Base-by-base conservation (phyloP, 169 alveolate genomes). In the Plasmodium gallinaceum region DNA sequence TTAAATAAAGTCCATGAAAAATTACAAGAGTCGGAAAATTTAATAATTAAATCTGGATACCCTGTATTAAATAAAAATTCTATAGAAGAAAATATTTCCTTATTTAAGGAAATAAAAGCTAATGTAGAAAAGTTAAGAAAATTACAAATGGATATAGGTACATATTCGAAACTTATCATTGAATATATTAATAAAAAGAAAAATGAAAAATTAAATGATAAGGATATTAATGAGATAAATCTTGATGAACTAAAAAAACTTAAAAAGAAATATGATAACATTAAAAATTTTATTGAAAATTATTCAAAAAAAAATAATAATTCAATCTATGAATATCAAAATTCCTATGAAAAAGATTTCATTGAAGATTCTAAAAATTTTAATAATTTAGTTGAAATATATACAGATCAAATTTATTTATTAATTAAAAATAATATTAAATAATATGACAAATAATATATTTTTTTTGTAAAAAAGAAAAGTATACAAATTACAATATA, bases 321-420 rank as follows among this genome's bases (percentile, higher is more conserved):
- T 6, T 64, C 78, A 4, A 9, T 65, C 42, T 62, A 22, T n/a
- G 54, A 46, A 16, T 8, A 64, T 57, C 52, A 64, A 0, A 46
- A 46, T 14, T 32, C 66, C 7, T 48, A 48, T 54, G 20, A 22
- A 42, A 64, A 76, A 64, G 32, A 64, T 51, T 62, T 76, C 46
- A 68, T 45, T 18, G 46, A 32, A 26, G 89, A 64, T 43, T 62
- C 62, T 62, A 16, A 65, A 43, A 62, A 76, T 22, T 22, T 64
- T 22, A 65, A 64, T 65, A 22, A 14, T 16, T 24, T 58, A 66
- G 46, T 65, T 64, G 89, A 76, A 64, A 32, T 76, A 8, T 76
- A 64, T 26, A 76, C 89, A 3, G 46, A 61, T 10, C 89, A 76
- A 51, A 76, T 76, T 22, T 64, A 65, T 64, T 76, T 76, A 70